Percentiles rank a stretch among this genome's conserved stretches.
Evolutionary conservation across 1,139 yeast genomes (phyloP).

Genomic region (Taiozyma sp.): DNA sequence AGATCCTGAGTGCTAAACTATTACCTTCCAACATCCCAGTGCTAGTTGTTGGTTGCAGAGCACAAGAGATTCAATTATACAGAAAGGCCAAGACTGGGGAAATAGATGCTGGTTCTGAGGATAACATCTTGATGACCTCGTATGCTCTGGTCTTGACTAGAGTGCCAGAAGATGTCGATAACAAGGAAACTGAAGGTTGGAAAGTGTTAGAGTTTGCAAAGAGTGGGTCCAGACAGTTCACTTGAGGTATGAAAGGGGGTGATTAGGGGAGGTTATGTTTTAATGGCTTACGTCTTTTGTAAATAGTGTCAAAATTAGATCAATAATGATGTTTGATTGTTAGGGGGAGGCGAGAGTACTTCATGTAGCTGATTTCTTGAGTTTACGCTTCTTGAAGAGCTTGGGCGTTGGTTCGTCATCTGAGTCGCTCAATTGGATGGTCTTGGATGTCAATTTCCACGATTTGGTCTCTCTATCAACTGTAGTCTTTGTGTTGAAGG

Average conservation of each 20-base stretch:
- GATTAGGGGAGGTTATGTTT: not conserved
- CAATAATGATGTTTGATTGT: not conserved
- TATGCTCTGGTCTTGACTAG: conserved; percentile 97
- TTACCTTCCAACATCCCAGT: conserved; percentile 94
- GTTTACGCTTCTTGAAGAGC: conserved; percentile 18
- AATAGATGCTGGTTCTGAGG: conserved; percentile 94
- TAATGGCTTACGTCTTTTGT: not conserved
- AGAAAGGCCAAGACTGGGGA: conserved; percentile 90
- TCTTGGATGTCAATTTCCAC: conserved; percentile 15
- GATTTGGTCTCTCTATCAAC: conserved; percentile 11
- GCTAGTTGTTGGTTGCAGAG: conserved; percentile 90
- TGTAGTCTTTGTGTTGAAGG: not conserved
- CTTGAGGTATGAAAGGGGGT: conserved; percentile 32
- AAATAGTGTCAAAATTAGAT: conserved; percentile 3
- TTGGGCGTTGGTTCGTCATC: conserved; percentile 6
- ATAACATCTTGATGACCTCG: conserved; percentile 86
- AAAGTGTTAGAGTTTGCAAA: conserved; percentile 92
- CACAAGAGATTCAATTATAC: conserved; percentile 91
- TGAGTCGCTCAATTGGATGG: conserved; percentile 9
- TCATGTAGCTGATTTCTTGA: conserved; percentile 4
- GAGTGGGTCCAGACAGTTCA: conserved; percentile 89
- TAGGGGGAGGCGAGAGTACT: not conserved
- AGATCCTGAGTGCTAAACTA: conserved; percentile 81
- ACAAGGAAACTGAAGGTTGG: conserved; percentile 96
- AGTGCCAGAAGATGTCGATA: conserved; percentile 86